Base-by-base conservation (phyloP, 1,284 basidiomycete species). In the Mycosarcoma mackinlayi region DNA sequence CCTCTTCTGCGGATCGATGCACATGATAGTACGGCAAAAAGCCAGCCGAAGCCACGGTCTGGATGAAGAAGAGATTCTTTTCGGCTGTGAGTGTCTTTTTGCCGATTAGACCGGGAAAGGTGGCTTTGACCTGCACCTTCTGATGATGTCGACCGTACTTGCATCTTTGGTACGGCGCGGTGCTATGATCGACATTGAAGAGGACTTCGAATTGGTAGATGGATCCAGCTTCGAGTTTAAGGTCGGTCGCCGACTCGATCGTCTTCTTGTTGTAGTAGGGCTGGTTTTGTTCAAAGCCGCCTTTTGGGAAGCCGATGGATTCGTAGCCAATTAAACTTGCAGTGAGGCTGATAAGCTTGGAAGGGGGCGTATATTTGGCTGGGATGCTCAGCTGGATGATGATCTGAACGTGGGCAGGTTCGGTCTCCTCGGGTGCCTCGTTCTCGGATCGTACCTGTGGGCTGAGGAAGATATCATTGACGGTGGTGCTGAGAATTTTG, bases 231-330 rank as follows among this genome's bases (percentile, higher is more conserved):
- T 62, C 48, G n/a, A 74, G 59, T 30, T 60, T 67, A 41, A 74
- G 47, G 25, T 66, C 67, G 27, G 48, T 49, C 5, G 72, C 72
- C 16, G 59, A 65, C 6, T 59, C 63, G 24, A 74, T 70, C 30
- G 39, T 57, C 55, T 63, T 70, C 24, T 57, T 66, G 56, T 60
- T 63, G 47, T 66, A 63, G 60, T 70, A 66, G 5, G 72, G 67
- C 31, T 66, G 62, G 33, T 74, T 74, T 21, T 74, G 72, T 38
- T 74, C 72, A 31, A 70, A 74, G 46, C 67, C 60, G 16, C 72
- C 72, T 30, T 59, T 66, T 1, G 72, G 63, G 19, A 74, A 74
- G 16, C 59, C 55, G 38, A 74, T 66, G 3, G 62, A 63, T 28
- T 74, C 72, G 41, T 70, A 66, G 28, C 72, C 72, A 28, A 67